Evolutionary conservation across 78 protist species (phyloP).

Genomic region (Anaeramoeba flamelloides): DNA sequence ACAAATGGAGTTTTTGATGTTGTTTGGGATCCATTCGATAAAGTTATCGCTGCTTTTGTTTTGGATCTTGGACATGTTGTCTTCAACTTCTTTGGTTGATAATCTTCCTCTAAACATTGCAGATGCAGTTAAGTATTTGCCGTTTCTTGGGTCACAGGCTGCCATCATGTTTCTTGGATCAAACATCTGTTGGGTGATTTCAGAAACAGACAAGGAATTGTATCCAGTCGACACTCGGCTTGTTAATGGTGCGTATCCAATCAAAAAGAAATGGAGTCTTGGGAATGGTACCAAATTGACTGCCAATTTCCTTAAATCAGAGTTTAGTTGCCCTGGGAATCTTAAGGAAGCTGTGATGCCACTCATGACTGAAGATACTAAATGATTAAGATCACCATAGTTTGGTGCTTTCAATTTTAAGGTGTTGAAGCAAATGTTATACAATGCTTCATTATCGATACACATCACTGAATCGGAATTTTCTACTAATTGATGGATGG

Average conservation of each 20-base stretch:
- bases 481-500: conserved; percentile 89
- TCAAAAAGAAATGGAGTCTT: conserved; percentile 91
- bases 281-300: conserved; percentile 98
- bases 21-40: conserved; percentile 98
- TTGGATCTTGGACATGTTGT: conserved; percentile 80
- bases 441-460: conserved; percentile 93
- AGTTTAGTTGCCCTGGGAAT: conserved; percentile 95
- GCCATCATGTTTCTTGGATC: conserved; percentile 96
- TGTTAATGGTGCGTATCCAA: conserved; percentile 89
- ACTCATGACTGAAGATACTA: conserved; percentile 79
- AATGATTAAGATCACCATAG: conserved; percentile 87
- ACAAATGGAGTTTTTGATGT: conserved; percentile 80
- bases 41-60: conserved; percentile 83
- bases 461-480: conserved; percentile 78
- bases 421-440: conserved; percentile 82
- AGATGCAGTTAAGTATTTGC: conserved; percentile 86
- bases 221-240: conserved; percentile 52
- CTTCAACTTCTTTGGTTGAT: conserved; percentile 90
- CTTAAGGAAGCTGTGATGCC: conserved; percentile 90
- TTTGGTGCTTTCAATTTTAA: conserved; percentile 74
- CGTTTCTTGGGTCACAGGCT: conserved; percentile 92
- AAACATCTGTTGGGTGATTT: conserved; percentile 95
- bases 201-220: conserved; percentile 81
- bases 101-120: conserved; percentile 89
- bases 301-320: conserved; percentile 89